phyloP scores from a whole-genome alignment of 768 basidiomycete species.

The Collybiopsis luxurians region DNA sequence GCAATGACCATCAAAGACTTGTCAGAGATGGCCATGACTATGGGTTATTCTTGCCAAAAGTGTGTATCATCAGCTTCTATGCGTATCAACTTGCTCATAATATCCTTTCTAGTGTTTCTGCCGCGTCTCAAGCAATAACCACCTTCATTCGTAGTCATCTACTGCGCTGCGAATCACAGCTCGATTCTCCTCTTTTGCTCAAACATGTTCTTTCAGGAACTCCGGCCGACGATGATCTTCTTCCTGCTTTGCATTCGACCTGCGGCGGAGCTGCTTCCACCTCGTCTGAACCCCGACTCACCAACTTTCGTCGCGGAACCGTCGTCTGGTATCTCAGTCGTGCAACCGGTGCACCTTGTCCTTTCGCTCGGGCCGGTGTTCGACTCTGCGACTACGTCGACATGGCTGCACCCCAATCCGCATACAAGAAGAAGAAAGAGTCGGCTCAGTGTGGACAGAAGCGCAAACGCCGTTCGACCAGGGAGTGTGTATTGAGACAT shows the following conservation, averaged over 20 bases:
- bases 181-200: conserved; percentile 72
- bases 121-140: conserved; percentile 79
- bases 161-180: conserved; percentile 65
- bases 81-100: conserved; percentile 1
- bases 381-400: conserved; percentile 66
- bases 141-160: conserved; percentile 78
- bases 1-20: conserved; percentile 88
- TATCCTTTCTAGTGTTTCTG: conserved; percentile 56
- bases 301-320: conserved; percentile 77
- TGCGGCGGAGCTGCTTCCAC: conserved; percentile 53
- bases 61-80: conserved; percentile 33
- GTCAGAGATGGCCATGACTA: conserved; percentile 62
- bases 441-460: conserved; percentile 36
- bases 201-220: conserved; percentile 74
- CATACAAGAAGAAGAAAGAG: conserved; percentile 22
- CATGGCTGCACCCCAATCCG: conserved; percentile 36
- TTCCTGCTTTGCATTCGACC: conserved; percentile 67
- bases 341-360: conserved; percentile 73
- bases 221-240: conserved; percentile 67
- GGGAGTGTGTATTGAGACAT: conserved; percentile 24
- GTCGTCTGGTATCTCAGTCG: conserved; percentile 80
- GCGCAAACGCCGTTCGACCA: conserved; percentile 26
- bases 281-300: conserved; percentile 33
- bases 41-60: conserved; percentile 76
- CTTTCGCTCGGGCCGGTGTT: conserved; percentile 73